Conservation (phyloP, 2,329 filamentous ascomycete species). For the Canariomyces notabilis region DNA sequence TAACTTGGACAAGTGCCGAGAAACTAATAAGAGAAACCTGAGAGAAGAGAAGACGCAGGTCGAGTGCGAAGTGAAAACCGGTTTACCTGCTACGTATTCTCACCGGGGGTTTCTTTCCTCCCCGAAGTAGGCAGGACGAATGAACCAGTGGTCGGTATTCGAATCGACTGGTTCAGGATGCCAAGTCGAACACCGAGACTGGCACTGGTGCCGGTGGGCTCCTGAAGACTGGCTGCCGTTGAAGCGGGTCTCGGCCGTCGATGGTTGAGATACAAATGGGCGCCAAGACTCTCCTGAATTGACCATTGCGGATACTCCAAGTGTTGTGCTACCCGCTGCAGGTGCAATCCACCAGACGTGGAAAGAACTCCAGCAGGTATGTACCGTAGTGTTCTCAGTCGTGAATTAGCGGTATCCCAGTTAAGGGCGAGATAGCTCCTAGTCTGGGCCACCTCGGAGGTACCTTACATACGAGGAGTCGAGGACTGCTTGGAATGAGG, state of each 20-base stretch:
- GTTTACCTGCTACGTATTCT: background rate
- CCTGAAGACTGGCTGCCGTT: conserved; percentile 3
- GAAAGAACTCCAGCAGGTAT: too few species aligned
- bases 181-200: conserved; percentile 1
- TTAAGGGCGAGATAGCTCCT: too few species aligned
- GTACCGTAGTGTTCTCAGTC: too few species aligned
- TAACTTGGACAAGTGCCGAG: too few species aligned
- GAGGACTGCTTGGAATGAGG: too few species aligned
- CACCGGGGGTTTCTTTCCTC: background rate
- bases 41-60: background rate
- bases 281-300: conserved; percentile 11
- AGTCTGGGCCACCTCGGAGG: too few species aligned
- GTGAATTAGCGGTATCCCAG: too few species aligned
- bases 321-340: background rate
- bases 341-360: too few species aligned
- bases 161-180: background rate
- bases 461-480: background rate
- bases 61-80: background rate
- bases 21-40: background rate
- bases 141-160: background rate
- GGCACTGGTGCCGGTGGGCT: background rate
- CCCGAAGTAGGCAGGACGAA: too few species aligned
- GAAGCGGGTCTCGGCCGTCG: conserved; percentile 3
- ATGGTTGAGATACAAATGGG: conserved; percentile 5
- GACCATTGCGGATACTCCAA: conserved; percentile 1